Base-by-base conservation (phyloP, 2,329 filamentous ascomycete genomes). In the Coniochaeta prunicola region DNA sequence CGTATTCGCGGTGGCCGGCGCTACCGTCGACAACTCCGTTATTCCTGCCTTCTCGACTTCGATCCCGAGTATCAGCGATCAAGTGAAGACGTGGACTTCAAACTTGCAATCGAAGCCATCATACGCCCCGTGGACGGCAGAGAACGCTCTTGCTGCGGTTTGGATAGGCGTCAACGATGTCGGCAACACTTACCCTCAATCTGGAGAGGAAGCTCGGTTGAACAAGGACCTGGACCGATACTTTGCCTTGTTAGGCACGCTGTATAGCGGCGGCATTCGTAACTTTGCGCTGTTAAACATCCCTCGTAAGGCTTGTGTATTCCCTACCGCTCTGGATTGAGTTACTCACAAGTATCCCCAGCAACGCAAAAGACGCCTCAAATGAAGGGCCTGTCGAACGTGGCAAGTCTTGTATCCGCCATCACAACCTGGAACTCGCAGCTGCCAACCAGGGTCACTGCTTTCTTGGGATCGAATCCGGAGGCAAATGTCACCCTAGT, bases 1-100 rank as follows among this genome's bases (percentile, higher is more conserved):
- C 63, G 75, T 79, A 61, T 66, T 78, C 13, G 77, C 77, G 0
- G 70, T 72, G 34, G 73, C 74, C 4, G 76, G 76, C 30, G 76
- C 77, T 10, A 75, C 74, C 1, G 73, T 77, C 10, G 73, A 78
- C 62, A 73, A 73, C 30, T 66, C 68, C 9, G 69, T 82, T 1
- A 71, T 84, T 2, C 53, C 53, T 34, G 45, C 58, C 7, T 57
- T 33, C 26, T 53, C 56, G 19, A 48, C 36, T 30, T 56, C 58
- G 17, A 53, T 60, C 13, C 56, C 58, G 15, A 59, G 58, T 45
- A 56, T 61, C 34, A 57, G 55, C n/a, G 56, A 61, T 31, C 60
- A 61, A 53, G 59, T 56, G n/a, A 55, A 53, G 34, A 42, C 45
- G 34, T 60, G 60, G 60, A 48, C 30, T 12, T 38, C n/a, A 15